These are phyloP conservation scores for Cryptococcus maquisensis DNA, from an alignment of 1,284 basidiomycete genomes.

Conservation along the genomic window DNA sequence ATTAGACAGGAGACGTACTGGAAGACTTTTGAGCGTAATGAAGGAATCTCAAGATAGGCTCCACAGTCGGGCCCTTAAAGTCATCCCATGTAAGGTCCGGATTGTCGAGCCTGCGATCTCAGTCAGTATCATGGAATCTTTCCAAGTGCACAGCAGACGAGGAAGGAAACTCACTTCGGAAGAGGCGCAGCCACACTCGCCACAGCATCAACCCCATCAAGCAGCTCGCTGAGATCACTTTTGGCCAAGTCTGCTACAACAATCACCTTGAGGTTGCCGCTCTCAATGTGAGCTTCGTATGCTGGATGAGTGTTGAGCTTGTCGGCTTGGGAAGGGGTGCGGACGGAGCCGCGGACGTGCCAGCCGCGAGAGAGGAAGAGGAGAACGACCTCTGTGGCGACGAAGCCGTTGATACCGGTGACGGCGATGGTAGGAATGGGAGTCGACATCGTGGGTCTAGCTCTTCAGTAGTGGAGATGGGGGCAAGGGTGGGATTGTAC, in stretches of 20 bases:
- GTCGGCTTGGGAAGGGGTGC: neutral
- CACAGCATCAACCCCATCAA: neutral
- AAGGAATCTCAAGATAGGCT: slow-evolving; percentile 49
- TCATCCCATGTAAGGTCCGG: slow-evolving; percentile 28
- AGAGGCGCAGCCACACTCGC: neutral
- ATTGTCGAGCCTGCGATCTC: neutral
- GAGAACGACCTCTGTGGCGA: neutral
- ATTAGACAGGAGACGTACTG: slow-evolving; percentile 15
- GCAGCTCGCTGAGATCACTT: neutral
- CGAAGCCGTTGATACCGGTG: neutral
- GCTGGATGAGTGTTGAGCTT: neutral
- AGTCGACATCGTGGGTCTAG: neutral
- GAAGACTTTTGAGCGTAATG: slow-evolving; percentile 34
- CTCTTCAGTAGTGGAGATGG: no score
- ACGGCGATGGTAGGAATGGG: neutral
- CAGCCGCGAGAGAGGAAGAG: neutral
- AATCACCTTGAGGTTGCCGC: neutral
- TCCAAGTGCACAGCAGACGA: no score
- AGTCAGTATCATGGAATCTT: neutral
- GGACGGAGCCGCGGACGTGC: neutral
- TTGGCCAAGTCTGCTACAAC: slow-evolving; percentile 5
- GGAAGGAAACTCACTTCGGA: neutral
- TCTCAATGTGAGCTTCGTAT: neutral
- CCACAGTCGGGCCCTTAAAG: slow-evolving; percentile 50
- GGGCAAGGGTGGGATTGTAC: no score